Percentiles rank a stretch among this genome's conserved stretches.
These are phyloP conservation scores for Leishmania tarentolae DNA, from an alignment of 208 protist species.

Conservation along the genomic window DNA sequence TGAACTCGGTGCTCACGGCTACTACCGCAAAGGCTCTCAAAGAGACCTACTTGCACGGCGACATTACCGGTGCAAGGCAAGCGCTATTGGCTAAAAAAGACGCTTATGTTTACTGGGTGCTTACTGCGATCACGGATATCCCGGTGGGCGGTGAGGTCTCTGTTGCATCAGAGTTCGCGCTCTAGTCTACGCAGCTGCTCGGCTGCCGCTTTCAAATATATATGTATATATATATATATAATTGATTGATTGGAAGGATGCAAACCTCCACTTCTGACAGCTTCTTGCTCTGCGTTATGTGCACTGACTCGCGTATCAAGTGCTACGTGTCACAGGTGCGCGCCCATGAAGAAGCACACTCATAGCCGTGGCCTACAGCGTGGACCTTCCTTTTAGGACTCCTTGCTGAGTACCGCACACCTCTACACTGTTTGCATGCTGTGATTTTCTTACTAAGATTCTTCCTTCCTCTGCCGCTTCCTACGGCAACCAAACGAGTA, in stretches of 20 bases:
- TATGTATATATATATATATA: no score
- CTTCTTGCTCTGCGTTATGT: not conserved
- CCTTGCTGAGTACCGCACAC: not conserved
- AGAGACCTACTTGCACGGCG: conserved; percentile 17
- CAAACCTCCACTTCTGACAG: not conserved
- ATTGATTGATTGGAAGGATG: not conserved
- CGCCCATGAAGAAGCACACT: not conserved
- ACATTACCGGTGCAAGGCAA: conserved; percentile 34
- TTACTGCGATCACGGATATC: conserved; percentile 16
- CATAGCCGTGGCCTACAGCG: not conserved
- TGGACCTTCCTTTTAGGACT: not conserved
- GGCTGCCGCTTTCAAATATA: no score
- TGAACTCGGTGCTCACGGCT: conserved; percentile 1
- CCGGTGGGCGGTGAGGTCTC: conserved; percentile 2
- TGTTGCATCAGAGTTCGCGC: conserved; percentile 1
- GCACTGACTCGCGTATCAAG: not conserved
- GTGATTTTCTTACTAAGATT: not conserved
- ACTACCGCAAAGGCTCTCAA: conserved; percentile 22
- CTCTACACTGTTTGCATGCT: not conserved
- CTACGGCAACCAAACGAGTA: not conserved
- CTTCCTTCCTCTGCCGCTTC: not conserved
- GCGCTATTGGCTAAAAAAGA: conserved; percentile 21
- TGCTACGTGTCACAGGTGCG: not conserved
- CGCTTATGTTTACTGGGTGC: conserved; percentile 24
- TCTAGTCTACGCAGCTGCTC: not conserved